These are phyloP conservation scores for Penicillium bovifimosum DNA, from an alignment of 495 filamentous ascomycete species.

Conservation along the genomic window DNA sequence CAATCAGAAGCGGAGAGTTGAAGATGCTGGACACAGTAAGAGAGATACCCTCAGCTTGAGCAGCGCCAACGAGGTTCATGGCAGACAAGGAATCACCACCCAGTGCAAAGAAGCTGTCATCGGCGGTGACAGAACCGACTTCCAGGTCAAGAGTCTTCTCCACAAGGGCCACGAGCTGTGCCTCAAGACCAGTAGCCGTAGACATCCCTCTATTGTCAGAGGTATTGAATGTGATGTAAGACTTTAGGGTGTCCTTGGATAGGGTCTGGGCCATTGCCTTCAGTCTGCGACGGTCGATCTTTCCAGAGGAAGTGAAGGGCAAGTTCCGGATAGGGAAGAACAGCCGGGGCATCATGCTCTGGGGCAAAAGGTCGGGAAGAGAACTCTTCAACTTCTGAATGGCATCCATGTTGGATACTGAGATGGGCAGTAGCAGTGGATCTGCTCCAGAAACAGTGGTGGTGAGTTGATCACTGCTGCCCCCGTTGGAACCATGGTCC, in stretches of 20 bases:
- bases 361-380: conserved; percentile 34
- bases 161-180: conserved; percentile 33
- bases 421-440: conserved; percentile 32
- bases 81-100: conserved; percentile 54
- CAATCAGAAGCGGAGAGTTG: conserved; percentile 37
- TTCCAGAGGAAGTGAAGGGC: conserved; percentile 52
- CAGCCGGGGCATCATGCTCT: conserved; percentile 57
- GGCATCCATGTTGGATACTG: conserved; percentile 22
- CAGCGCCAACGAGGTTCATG: conserved; percentile 49
- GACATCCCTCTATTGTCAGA: conserved; percentile 18
- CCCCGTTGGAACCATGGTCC: conserved; percentile 16
- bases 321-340: conserved; percentile 54
- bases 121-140: conserved; percentile 33
- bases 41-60: conserved; percentile 36
- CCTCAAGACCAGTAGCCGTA: conserved; percentile 26
- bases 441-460: conserved; percentile 20
- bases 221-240: conserved; percentile 34
- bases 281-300: conserved; percentile 58
- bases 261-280: conserved; percentile 34
- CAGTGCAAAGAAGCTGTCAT: conserved; percentile 49
- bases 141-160: conserved; percentile 34
- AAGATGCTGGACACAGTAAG: conserved; percentile 50
- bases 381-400: conserved; percentile 32
- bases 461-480: conserved; percentile 15
- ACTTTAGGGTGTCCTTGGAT: conserved; percentile 35